Percentiles rank a stretch among this genome's conserved stretches.
These are phyloP conservation scores for Pythium periplocum DNA, from an alignment of 352 stramenopile species.

Conservation along the genomic window DNA sequence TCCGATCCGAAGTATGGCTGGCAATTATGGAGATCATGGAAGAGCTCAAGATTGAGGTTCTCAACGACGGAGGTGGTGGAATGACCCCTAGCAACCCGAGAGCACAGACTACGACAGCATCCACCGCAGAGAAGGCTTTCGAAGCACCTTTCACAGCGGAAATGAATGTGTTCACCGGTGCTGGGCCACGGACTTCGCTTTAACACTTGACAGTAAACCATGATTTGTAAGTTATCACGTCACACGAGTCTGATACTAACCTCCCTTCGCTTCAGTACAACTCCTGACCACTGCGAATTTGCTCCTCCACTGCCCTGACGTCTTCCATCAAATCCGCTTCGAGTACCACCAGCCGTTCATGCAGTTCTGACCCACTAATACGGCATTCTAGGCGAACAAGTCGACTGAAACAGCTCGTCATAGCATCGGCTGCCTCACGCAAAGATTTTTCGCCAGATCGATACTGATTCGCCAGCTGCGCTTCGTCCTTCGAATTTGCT, in stretches of 20 bases:
- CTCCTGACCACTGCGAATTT: conserved; percentile 22
- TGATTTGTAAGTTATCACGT: not conserved
- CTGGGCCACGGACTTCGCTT: conserved; percentile 36
- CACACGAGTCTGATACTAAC: conserved; percentile 2
- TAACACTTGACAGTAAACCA: conserved; percentile 11
- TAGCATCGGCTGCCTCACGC: conserved; percentile 30
- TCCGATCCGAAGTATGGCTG: conserved; percentile 87
- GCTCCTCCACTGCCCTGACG: conserved; percentile 32
- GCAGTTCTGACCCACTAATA: conserved; percentile 25
- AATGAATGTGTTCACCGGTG: conserved; percentile 53
- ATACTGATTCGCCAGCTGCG: conserved; percentile 30
- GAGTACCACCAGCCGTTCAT: conserved; percentile 45
- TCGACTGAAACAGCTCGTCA: conserved; percentile 45
- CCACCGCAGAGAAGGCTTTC: conserved; percentile 14
- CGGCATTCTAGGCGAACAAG: conserved; percentile 61
- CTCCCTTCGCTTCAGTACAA: conserved; percentile 2
- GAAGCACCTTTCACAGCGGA: conserved; percentile 49
- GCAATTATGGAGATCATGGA: conserved; percentile 88
- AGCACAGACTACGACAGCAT: not conserved
- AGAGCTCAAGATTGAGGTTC: conserved; percentile 57
- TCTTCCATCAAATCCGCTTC: conserved; percentile 64
- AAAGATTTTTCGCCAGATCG: conserved; percentile 37
- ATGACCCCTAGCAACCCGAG: too few relatives aligned
- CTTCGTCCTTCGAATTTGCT: too few relatives aligned
- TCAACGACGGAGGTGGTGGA: conserved; percentile 23